Evolutionary conservation across 129 eudicot species (phyloP), one percentile per base, ranked within the genome.

Genomic region (Logfia minima): DNA sequence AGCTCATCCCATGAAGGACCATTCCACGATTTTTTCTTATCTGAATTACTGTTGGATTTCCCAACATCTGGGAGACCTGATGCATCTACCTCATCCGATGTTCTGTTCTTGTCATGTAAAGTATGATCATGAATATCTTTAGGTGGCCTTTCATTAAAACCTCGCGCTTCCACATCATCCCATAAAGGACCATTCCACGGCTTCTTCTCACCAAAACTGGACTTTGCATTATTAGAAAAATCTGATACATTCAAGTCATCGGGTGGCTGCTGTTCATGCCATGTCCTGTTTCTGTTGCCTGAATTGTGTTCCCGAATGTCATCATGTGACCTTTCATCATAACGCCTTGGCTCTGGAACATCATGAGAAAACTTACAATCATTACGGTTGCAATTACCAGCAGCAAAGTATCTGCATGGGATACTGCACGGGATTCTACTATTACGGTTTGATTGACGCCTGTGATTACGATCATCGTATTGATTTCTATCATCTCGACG

Each of bases 351-450:
- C 14, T 65, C 68, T 68, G 82, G 82, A 77, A 66, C 75, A 69
- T 85, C 91, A 83, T 92, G 98, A 77, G 89, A 89, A 75, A 87
- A 89, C 71, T 74, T 87, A 81, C 98, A 92, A 77, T 88, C 79
- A 70, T 83, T 89, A 56, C 93, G 82, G 31, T 82, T 70, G 68
- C 98, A 92, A 53, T 84, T 88, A 67, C 98, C 98, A 10, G 72
- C 87, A 14, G 82, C 72, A 90, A 92, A 92, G 68, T 35, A 88
- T 79, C 71, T 90, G 87, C 98, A 92, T 28, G 81, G 69, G 23
- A 74, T 37, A 56, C 81, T 88, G 87, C 98, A 92, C 28, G 81
- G 69, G 24, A 75, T 39, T 65, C 81, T 89, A 75, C 78, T 85
- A 69, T 59, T 79, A 69, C 74, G 84, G 55, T 56, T 53, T 32